Percentiles rank a stretch among this genome's conserved stretches.
phyloP scores from a whole-genome alignment of 768 basidiomycete species.

The Mycena kentingensis region DNA sequence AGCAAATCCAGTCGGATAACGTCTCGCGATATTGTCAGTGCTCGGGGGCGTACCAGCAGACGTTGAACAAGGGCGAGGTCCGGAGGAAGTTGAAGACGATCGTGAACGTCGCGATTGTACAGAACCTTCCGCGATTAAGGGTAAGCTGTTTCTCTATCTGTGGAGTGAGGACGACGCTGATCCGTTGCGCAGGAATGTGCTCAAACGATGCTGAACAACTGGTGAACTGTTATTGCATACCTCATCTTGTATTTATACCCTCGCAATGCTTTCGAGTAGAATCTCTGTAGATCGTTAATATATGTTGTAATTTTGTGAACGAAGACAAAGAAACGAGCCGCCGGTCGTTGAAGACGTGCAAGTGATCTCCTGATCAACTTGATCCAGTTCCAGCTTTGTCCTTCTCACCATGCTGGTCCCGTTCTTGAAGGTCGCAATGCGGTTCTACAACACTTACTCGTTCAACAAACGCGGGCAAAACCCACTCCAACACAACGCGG shows the following conservation, averaged over 20 bases:
- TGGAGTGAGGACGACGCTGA: conserved; percentile 7
- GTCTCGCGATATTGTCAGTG: conserved; percentile 84
- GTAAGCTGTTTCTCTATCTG: conserved; percentile 40
- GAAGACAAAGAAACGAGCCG: neutral
- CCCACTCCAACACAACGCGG: too few relatives aligned
- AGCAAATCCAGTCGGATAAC: conserved; percentile 88
- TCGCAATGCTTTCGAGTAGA: too few relatives aligned
- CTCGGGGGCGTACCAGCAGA: conserved; percentile 80
- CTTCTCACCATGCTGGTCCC: too few relatives aligned
- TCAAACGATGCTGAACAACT: conserved; percentile 43
- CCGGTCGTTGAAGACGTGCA: too few relatives aligned
- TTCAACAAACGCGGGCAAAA: too few relatives aligned
- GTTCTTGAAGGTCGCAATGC: too few relatives aligned
- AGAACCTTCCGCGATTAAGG: conserved; percentile 68
- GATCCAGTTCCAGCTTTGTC: too few relatives aligned
- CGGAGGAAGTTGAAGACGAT: conserved; percentile 76
- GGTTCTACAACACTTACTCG: too few relatives aligned
- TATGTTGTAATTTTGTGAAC: neutral
- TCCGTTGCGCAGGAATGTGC: conserved; percentile 43
- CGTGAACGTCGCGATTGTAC: conserved; percentile 77
- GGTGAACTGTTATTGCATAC: conserved; percentile 31
- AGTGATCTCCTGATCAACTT: too few relatives aligned
- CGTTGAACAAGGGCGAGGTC: conserved; percentile 70
- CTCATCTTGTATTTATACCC: conserved; percentile 22
- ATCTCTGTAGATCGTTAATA: neutral